A percentile compares a stretch with the other conserved stretches of the same genome.
Conservation (phyloP, 163 green algal genomes). For the Scenedesmus sp. region DNA sequence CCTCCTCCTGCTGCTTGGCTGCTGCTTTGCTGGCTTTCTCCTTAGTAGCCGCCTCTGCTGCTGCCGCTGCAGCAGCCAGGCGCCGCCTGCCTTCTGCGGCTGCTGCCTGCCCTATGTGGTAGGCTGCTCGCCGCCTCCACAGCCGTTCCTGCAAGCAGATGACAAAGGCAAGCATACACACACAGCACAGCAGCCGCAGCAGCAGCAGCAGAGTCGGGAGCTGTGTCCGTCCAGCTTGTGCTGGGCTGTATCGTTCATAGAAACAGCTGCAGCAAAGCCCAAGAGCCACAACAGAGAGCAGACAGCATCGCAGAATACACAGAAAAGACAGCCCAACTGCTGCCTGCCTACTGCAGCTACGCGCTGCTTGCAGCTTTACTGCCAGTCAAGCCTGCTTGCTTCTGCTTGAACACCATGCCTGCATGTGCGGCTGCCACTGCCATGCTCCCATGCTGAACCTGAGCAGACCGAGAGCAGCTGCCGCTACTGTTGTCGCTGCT, state of each 20-base stretch:
- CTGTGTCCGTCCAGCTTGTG: not conserved
- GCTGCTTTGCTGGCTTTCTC: constrained; percentile 23
- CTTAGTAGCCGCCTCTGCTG: constrained; percentile 19
- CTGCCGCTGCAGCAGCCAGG: constrained; percentile 19
- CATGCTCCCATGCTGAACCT: not conserved
- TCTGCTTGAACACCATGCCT: too few species aligned
- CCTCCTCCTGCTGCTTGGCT: constrained; percentile 5
- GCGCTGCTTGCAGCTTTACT: too few species aligned
- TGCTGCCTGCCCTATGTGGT: constrained; percentile 44
- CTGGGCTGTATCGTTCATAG: not conserved
- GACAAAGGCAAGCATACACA: not conserved
- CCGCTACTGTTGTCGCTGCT: not conserved
- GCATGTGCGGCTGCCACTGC: not conserved
- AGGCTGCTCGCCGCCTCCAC: constrained; percentile 47
- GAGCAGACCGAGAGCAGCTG: not conserved
- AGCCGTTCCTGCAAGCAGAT: constrained; percentile 41
- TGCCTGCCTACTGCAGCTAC: too few species aligned
- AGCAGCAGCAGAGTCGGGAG: not conserved
- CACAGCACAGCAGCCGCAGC: not conserved
- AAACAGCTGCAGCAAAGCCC: not conserved
- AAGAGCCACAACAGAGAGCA: too few species aligned
- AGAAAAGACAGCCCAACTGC: too few species aligned
- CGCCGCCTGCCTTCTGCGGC: constrained; percentile 38
- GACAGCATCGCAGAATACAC: too few species aligned
- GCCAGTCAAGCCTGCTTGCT: too few species aligned